Evolutionary conservation across 805 yeast species (phyloP).

Genomic region (Starmerella ratchasimensis): DNA sequence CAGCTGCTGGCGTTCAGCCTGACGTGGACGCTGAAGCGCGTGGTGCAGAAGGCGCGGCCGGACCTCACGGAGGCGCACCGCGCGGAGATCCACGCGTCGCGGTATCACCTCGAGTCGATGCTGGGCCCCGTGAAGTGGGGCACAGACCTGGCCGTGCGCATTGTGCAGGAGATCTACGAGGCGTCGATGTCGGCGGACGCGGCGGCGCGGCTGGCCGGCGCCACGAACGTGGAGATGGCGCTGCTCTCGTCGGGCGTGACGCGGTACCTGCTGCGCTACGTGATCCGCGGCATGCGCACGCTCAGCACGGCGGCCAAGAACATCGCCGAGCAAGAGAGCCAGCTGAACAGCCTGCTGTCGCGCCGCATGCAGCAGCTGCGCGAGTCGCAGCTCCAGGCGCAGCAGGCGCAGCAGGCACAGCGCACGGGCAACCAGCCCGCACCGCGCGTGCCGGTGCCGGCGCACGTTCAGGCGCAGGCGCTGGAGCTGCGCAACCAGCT

Average conservation of each 20-base stretch:
- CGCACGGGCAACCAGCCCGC: too few species aligned
- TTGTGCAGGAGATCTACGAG: slow-evolving; percentile 50
- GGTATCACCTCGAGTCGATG: slow-evolving; percentile 23
- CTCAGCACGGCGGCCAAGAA: slow-evolving; percentile 15
- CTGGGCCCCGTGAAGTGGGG: slow-evolving; percentile 82
- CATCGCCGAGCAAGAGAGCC: slow-evolving; percentile 12
- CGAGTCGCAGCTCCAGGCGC: too few species aligned
- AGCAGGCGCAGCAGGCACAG: too few species aligned
- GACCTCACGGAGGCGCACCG: slow-evolving; percentile 32
- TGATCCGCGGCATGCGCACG: slow-evolving; percentile 29
- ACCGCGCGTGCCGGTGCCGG: too few species aligned
- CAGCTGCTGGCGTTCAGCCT: slow-evolving; percentile 60
- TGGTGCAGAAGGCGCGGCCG: slow-evolving; percentile 15
- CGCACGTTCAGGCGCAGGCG: too few species aligned
- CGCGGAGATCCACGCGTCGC: slow-evolving; percentile 20
- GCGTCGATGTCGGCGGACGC: slow-evolving; percentile 14
- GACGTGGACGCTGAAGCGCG: slow-evolving; percentile 46
- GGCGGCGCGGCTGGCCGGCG: slow-evolving; percentile 1
- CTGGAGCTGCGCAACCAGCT: slow-evolving; percentile 17
- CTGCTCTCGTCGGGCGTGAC: slow-evolving; percentile 28
- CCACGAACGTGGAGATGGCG: slow-evolving; percentile 22
- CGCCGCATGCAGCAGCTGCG: too few species aligned
- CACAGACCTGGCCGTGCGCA: slow-evolving; percentile 56
- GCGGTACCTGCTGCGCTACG: slow-evolving; percentile 26
- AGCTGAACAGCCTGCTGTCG: slow-evolving; percentile 14